A percentile compares a stretch with the other conserved stretches of the same genome.
Evolutionary conservation across 495 filamentous ascomycete genomes (phyloP).

Genomic region (Endocarpon pusillum): DNA sequence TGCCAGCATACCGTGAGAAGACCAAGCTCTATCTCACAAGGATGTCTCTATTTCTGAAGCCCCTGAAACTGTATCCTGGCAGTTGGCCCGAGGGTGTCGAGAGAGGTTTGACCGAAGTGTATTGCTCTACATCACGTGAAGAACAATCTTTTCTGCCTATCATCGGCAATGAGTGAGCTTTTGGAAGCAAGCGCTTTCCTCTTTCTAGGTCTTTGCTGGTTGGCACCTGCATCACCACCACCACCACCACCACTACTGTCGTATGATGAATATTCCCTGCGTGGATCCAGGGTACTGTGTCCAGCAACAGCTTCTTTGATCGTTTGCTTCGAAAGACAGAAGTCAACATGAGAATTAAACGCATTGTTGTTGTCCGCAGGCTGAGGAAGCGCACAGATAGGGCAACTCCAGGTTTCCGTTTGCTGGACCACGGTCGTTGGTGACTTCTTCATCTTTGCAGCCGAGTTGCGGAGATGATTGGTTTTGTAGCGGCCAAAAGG

Average conservation of each 20-base stretch:
- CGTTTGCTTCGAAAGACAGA: conserved; percentile 69
- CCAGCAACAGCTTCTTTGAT: conserved; percentile 56
- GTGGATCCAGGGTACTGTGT: too few relatives aligned
- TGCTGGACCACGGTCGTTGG: conserved; percentile 2
- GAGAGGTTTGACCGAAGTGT: too few relatives aligned
- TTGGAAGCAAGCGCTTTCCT: background rate
- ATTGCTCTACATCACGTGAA: background rate
- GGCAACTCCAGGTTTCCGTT: conserved; percentile 61
- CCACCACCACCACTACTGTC: too few relatives aligned
- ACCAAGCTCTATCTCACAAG: too few relatives aligned
- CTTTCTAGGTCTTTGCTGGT: background rate
- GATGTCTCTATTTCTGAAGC: too few relatives aligned
- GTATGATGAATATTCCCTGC: too few relatives aligned
- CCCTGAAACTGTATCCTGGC: too few relatives aligned
- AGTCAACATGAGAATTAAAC: conserved; percentile 92
- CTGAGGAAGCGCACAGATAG: conserved; percentile 65
- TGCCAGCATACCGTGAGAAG: too few relatives aligned
- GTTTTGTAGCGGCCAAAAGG: conserved; percentile 5
- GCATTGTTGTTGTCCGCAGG: conserved; percentile 50
- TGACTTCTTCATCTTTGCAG: conserved; percentile 1
- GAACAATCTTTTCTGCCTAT: conserved; percentile 1
- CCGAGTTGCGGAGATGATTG: too few relatives aligned
- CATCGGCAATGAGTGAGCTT: background rate
- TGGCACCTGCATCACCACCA: too few relatives aligned
- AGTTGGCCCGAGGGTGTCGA: too few relatives aligned